Evolutionary conservation across 805 yeast species (phyloP).

Genomic region (Wickerhamomyces hampshirensis): DNA sequence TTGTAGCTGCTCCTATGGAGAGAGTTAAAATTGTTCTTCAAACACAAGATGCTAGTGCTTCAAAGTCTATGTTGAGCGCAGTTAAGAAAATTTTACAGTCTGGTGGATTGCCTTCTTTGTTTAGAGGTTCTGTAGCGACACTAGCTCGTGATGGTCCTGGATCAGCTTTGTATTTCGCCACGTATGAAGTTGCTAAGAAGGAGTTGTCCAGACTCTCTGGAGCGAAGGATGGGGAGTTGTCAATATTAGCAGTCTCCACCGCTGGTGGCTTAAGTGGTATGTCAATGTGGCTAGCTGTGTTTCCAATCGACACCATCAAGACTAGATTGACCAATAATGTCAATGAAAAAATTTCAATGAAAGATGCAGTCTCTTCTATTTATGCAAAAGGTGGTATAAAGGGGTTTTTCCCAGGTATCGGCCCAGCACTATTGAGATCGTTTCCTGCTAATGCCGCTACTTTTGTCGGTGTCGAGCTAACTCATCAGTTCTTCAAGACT

Average conservation of each 20-base stretch:
- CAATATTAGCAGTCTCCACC: constrained; percentile 68
- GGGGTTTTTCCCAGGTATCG: constrained; percentile 96
- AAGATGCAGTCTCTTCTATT: constrained; percentile 61
- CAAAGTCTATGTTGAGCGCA: constrained; percentile 44
- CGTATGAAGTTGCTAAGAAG: constrained; percentile 79
- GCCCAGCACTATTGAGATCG: constrained; percentile 89
- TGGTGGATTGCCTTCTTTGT: constrained; percentile 82
- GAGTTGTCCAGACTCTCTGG: constrained; percentile 40
- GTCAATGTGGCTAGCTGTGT: constrained; percentile 93
- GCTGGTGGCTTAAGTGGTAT: constrained; percentile 98
- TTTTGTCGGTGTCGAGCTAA: constrained; percentile 89
- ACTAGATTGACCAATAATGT: constrained; percentile 32
- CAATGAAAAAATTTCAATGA: constrained; percentile 45
- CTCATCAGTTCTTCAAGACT: constrained; percentile 40
- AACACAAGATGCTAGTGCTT: constrained; percentile 45
- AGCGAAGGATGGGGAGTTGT: constrained; percentile 48
- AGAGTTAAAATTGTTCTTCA: constrained; percentile 93
- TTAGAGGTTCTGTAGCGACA: constrained; percentile 89
- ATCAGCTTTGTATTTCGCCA: constrained; percentile 90
- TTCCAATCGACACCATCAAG: constrained; percentile 95
- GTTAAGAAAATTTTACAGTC: constrained; percentile 63
- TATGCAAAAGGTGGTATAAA: constrained; percentile 71
- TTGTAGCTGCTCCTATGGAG: constrained; percentile 97
- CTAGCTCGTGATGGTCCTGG: constrained; percentile 98
- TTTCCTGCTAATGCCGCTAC: constrained; percentile 99